phyloP scores from a whole-genome alignment of 108 stramenopile genomes.

The Hondaea fermentalgiana region DNA sequence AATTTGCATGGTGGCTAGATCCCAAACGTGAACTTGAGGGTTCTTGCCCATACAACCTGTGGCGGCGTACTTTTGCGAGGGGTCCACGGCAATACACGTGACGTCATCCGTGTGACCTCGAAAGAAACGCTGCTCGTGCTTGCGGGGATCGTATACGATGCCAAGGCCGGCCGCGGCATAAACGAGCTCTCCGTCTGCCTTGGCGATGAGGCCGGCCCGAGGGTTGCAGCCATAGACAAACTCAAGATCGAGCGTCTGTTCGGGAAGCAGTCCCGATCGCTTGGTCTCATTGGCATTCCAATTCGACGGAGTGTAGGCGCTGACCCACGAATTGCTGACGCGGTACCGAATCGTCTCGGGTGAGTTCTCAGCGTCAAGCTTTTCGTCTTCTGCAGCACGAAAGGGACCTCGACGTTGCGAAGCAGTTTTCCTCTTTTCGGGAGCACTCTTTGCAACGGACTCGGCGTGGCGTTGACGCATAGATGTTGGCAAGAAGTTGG shows the following conservation, averaged over 20 bases:
- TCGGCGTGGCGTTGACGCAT: too few relatives aligned
- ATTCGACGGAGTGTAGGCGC: not conserved
- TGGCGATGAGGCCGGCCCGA: not conserved
- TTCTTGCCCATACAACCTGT: not conserved
- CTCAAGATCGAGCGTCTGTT: not conserved
- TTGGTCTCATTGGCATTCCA: not conserved
- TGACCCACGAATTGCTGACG: not conserved
- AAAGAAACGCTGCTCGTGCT: conserved; percentile 7
- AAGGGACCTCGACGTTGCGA: not conserved
- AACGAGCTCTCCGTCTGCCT: not conserved
- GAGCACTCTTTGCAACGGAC: too few relatives aligned
- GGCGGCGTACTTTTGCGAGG: not conserved
- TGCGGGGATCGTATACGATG: not conserved
- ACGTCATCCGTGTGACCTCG: not conserved
- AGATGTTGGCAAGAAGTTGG: too few relatives aligned
- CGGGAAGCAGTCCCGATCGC: not conserved
- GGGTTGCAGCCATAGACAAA: not conserved
- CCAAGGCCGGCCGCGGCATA: not conserved
- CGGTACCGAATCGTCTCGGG: not conserved
- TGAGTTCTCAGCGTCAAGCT: not conserved
- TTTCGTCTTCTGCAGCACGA: not conserved
- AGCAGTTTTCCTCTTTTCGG: too few relatives aligned
- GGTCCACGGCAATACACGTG: not conserved
- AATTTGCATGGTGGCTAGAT: not conserved
- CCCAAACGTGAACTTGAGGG: conserved; percentile 15